Percentiles rank a stretch among this genome's conserved stretches.
Evolutionary conservation across 2,329 filamentous ascomycete genomes (phyloP).

Genomic region (Fusarium vanettenii): DNA sequence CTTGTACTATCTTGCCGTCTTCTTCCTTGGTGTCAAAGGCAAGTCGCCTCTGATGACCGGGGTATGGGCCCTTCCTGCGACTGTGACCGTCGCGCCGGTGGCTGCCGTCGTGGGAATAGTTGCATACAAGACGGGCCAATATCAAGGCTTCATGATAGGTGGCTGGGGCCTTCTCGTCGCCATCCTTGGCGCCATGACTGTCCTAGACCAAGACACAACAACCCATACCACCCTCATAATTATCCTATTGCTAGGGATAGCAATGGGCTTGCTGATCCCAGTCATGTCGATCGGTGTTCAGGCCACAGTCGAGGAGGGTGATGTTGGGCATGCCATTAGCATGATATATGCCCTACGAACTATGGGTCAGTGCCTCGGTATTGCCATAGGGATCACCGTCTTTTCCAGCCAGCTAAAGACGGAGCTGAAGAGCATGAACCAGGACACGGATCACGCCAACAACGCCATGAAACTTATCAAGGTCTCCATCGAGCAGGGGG

Average conservation of each 20-base stretch:
- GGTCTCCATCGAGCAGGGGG: slow-evolving; percentile 28
- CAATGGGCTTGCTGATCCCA: slow-evolving; percentile 73
- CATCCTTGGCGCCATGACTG: slow-evolving; percentile 66
- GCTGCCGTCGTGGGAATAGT: slow-evolving; percentile 66
- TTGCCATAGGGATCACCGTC: slow-evolving; percentile 41
- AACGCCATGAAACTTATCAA: slow-evolving; percentile 38
- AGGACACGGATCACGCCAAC: slow-evolving; percentile 19
- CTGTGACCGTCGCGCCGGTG: slow-evolving; percentile 72
- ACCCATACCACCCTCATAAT: slow-evolving; percentile 69
- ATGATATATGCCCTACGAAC: slow-evolving; percentile 43
- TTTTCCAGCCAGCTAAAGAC: slow-evolving; percentile 38
- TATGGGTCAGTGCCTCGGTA: slow-evolving; percentile 43
- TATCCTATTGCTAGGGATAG: slow-evolving; percentile 69
- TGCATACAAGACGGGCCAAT: slow-evolving; percentile 67
- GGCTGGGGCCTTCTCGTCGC: slow-evolving; percentile 72
- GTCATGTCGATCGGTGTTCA: slow-evolving; percentile 73
- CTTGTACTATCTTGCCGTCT: slow-evolving; percentile 44
- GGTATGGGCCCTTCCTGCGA: slow-evolving; percentile 68
- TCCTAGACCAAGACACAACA: slow-evolving; percentile 60
- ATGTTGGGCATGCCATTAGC: slow-evolving; percentile 39
- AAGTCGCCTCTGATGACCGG: slow-evolving; percentile 39
- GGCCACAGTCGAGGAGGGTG: slow-evolving; percentile 51
- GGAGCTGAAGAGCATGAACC: slow-evolving; percentile 22
- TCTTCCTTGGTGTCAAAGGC: slow-evolving; percentile 40
- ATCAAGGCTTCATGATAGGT: slow-evolving; percentile 69